Percentiles rank a stretch among this genome's conserved stretches.
These are phyloP conservation scores for Globisporangium mamillatum DNA, from an alignment of 352 stramenopile genomes.

Conservation along the genomic window DNA sequence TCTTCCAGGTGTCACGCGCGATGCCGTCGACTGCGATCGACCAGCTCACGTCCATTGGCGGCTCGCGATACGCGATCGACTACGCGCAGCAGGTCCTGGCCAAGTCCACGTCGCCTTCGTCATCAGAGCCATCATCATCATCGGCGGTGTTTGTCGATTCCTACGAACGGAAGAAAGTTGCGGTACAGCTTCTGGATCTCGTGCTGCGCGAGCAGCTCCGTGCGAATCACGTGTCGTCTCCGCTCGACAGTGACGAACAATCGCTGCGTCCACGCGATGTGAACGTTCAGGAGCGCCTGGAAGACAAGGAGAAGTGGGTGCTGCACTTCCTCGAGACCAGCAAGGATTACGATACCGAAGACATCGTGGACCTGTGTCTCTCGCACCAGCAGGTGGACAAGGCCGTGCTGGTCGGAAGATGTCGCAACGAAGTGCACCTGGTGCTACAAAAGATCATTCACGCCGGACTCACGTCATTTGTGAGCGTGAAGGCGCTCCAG, in stretches of 20 bases:
- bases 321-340: constrained; percentile 53
- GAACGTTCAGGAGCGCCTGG: constrained; percentile 12
- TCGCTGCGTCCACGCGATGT: constrained; percentile 23
- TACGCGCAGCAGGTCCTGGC: constrained; percentile 54
- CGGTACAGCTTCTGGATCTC: constrained; percentile 51
- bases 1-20: constrained; percentile 70
- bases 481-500: constrained; percentile 34
- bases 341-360: constrained; percentile 52
- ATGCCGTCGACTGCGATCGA: constrained; percentile 65
- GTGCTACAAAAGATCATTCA: constrained; percentile 55
- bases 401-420: constrained; percentile 53
- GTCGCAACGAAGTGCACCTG: constrained; percentile 41
- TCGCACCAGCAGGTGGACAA: constrained; percentile 64
- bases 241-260: constrained; percentile 6
- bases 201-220: constrained; percentile 61
- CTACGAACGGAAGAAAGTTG: constrained; percentile 47
- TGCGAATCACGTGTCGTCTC: constrained; percentile 10
- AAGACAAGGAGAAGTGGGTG: constrained; percentile 50
- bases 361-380: constrained; percentile 70
- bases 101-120: neutral
- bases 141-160: constrained; percentile 25
- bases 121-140: constrained; percentile 18
- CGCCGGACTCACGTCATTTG: constrained; percentile 38
- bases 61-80: constrained; percentile 49
- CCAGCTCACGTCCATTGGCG: constrained; percentile 60